These are phyloP conservation scores for Triangularia setosa DNA, from an alignment of 2,329 filamentous ascomycete genomes.

Conservation along the genomic window DNA sequence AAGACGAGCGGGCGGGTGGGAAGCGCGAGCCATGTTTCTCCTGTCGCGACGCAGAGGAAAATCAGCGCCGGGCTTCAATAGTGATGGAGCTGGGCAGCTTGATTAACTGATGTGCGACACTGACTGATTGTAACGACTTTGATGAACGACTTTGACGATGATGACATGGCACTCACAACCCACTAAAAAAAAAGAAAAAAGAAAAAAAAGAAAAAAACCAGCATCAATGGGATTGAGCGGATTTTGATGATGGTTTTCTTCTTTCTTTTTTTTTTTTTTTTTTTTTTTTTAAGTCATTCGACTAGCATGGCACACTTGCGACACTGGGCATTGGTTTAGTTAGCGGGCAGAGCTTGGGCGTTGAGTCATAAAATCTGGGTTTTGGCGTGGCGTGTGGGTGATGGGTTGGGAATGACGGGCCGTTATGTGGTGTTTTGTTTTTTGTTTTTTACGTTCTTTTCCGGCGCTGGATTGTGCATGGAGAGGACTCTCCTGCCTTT, in stretches of 20 bases:
- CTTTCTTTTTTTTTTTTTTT: background rate
- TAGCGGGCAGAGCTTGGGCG: background rate
- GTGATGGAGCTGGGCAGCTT: background rate
- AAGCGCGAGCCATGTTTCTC: conserved; percentile 48
- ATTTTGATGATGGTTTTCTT: background rate
- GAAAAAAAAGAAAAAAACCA: no score
- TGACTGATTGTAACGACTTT: conserved; percentile 13
- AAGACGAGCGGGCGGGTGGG: conserved; percentile 65
- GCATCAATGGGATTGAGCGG: background rate
- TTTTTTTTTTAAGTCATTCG: background rate
- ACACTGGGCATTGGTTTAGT: background rate
- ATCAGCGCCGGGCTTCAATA: conserved; percentile 33
- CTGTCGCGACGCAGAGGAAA: conserved; percentile 47
- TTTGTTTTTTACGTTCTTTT: background rate
- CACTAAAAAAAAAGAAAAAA: background rate
- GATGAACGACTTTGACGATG: conserved; percentile 13
- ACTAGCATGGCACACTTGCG: background rate
- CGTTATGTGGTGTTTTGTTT: background rate
- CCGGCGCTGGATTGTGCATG: background rate
- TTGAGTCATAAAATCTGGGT: background rate
- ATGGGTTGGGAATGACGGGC: background rate
- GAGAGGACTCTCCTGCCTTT: background rate
- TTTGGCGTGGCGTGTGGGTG: background rate
- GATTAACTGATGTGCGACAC: background rate
- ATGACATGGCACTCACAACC: background rate